Evolutionary conservation across 305 asterid genomes (phyloP), one percentile per base, ranked within the genome.

Genomic region (Rubia tinctorum): DNA sequence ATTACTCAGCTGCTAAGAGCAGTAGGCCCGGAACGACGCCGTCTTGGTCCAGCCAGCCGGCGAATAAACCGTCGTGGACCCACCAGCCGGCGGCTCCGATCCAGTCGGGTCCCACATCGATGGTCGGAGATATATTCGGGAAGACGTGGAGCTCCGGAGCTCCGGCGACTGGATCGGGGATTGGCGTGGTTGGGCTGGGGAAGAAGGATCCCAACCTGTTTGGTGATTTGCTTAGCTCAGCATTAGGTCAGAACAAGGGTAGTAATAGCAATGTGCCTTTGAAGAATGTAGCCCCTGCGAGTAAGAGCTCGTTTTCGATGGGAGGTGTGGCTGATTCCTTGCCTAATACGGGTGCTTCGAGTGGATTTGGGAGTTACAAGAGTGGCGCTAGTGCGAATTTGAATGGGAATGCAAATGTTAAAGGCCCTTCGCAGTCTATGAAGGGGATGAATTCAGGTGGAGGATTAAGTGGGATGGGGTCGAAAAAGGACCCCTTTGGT

Each of bases 41-140:
- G 71, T 79, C 92, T 2, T 84, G 92, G 88, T 61, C 78, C 15
- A 59, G 71, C 49, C 90, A 82, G 53, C 59, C 20, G 34, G 80
- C 87, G 40, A 82, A 77, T 75, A 89, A 82, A 69, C 79, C 95
- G 13, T 78, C 96, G 8, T 90, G 96, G 98, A 84, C 92, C 70
- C 94, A 91, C 80, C 92, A 90, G 75, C 96, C 98, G 58, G 89
- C 84, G 2, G 64, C 82, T 56, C 51, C 89, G 14, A 75, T 64
- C 59, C 88, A 80, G 49, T 61, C 96, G 66, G 95, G 97, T 17
- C 91, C 95, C 20, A 51, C 94, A 0, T 86, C 98, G 0, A 90
- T 91, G 98, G 97, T 86, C 64, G 98, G 98, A 11, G 98, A 91
- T 74, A 93, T 93, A 45, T 84, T 78, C 25, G 97, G 98, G 51